Evolutionary conservation across 2,329 filamentous ascomycete genomes (phyloP), one percentile per base, ranked within the genome.

Genomic region (Zarea fungicola): DNA sequence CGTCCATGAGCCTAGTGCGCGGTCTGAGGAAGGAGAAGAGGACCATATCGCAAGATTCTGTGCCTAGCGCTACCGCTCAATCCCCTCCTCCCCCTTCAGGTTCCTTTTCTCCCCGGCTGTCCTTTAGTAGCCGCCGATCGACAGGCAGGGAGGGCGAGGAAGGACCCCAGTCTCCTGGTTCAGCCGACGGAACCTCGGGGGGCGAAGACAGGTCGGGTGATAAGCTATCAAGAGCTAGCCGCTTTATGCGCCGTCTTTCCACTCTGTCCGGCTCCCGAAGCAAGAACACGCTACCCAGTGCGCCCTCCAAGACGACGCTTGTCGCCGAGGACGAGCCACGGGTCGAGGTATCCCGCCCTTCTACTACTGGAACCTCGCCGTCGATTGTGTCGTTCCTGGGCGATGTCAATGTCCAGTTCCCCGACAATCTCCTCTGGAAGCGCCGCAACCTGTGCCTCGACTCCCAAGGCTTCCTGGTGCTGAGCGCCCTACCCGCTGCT

Each of bases 351-450:
- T 45, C 52, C 6, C 58, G 61, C 14, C 61, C 63, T 6, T 60
- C 56, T 23, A 64, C 60, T 16, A 66, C 60, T 3, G 52, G 49
- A 50, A 62, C 59, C 9, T 56, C 60, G 18, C 60, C 69, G 0
- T 67, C 65, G 41, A 70, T 83, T 45, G 75, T 84, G 22, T 75
- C 88, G 4, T 83, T 85, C 53, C 78, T 95, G 65, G 89, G 91
- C 42, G 89, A 96, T 60, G 85, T 99, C 54, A 97, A 99, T 60
- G 88, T 97, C 10, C 93, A 99, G 64, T 96, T 99, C 64, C 93
- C 93, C 0, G 92, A 97, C 63, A 95, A 89, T 48, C 76, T 99
- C 40, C 77, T 99, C 11, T 99, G 93, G 93, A 99, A 97, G 72
- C 86, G 92, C 48, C 83, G 93, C 52, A 90, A 85, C 60, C 83